phyloP scores from a whole-genome alignment of 768 basidiomycete species.

The Cystoderma amianthinum region DNA sequence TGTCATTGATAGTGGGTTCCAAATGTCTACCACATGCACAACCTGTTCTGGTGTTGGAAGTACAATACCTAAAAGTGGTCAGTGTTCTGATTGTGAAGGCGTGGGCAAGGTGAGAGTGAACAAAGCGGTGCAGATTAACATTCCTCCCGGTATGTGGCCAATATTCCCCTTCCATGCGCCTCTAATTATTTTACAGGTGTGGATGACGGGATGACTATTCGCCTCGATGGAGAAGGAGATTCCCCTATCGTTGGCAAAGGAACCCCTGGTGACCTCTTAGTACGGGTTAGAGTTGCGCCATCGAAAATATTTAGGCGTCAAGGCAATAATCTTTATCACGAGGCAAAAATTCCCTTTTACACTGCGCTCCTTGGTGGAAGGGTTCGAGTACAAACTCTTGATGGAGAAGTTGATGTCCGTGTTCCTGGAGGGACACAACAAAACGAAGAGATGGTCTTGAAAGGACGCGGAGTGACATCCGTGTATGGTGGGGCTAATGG shows the following conservation, averaged over 20 bases:
- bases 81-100: slow-evolving; percentile 79
- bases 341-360: slow-evolving; percentile 86
- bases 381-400: slow-evolving; percentile 88
- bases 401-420: slow-evolving; percentile 92
- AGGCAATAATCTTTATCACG: slow-evolving; percentile 86
- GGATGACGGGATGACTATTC: slow-evolving; percentile 91
- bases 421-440: slow-evolving; percentile 92
- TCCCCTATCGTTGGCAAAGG: slow-evolving; percentile 78
- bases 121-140: slow-evolving; percentile 71
- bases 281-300: slow-evolving; percentile 77
- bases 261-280: slow-evolving; percentile 74
- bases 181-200: slow-evolving; percentile 47
- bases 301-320: slow-evolving; percentile 87
- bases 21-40: slow-evolving; percentile 90
- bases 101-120: slow-evolving; percentile 81
- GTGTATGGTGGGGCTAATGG: slow-evolving; percentile 59
- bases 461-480: slow-evolving; percentile 73
- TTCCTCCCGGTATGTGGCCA: slow-evolving; percentile 69
- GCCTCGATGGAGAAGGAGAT: slow-evolving; percentile 77
- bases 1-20: slow-evolving; percentile 89
- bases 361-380: slow-evolving; percentile 89
- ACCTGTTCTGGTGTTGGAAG: slow-evolving; percentile 78
- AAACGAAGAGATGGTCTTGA: slow-evolving; percentile 94
- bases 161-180: slow-evolving; percentile 3
- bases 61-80: slow-evolving; percentile 67